A percentile compares a stretch with the other conserved stretches of the same genome.
These are phyloP conservation scores for Nematocida ironsii DNA, from an alignment of 371 early-diverging fungal genomes.

Conservation along the genomic window DNA sequence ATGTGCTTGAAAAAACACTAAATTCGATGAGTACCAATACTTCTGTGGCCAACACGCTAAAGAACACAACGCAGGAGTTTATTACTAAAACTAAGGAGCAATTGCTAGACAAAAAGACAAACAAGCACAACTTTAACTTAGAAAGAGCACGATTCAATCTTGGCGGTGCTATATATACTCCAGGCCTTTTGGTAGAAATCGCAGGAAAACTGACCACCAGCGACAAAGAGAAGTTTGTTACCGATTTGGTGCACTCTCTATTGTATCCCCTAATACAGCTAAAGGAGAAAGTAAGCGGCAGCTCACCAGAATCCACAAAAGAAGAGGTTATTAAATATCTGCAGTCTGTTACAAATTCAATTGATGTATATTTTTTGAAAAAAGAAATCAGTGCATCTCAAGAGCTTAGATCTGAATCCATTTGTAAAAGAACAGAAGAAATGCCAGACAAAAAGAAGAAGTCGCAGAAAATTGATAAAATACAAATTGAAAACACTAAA, in stretches of 20 bases:
- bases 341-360: constrained; percentile 40
- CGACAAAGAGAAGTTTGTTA: constrained; percentile 51
- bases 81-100: neutral
- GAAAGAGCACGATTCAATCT: constrained; percentile 62
- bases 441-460: constrained; percentile 11
- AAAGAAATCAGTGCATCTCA: constrained; percentile 59
- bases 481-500: constrained; percentile 27
- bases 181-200: constrained; percentile 52
- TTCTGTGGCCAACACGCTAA: constrained; percentile 17
- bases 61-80: constrained; percentile 12
- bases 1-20: constrained; percentile 18
- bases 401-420: constrained; percentile 58
- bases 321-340: constrained; percentile 61
- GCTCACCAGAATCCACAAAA: constrained; percentile 56
- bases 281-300: constrained; percentile 32
- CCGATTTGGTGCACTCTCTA: constrained; percentile 46
- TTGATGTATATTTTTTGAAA: constrained; percentile 39
- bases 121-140: constrained; percentile 42
- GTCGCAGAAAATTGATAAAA: constrained; percentile 21
- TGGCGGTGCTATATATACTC: constrained; percentile 65
- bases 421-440: constrained; percentile 32
- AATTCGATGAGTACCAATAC: neutral
- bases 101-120: neutral
- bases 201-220: constrained; percentile 9
- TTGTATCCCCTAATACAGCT: constrained; percentile 55